Evolutionary conservation across 768 basidiomycete genomes (phyloP), one percentile per base, ranked within the genome.

Genomic region (Filobasidium wieringae): DNA sequence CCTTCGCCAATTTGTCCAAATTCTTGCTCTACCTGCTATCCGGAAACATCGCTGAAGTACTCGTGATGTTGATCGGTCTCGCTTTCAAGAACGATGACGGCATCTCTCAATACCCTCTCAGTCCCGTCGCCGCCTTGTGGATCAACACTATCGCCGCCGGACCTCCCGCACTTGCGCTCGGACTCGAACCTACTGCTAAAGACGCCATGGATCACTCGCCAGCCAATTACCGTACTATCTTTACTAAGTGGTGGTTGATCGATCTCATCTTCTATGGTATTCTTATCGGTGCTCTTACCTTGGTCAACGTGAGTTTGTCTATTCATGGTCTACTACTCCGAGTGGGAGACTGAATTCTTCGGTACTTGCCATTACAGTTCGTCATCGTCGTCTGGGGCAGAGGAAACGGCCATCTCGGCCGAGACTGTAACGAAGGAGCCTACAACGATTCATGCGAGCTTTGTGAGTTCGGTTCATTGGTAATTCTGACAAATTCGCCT

Each of bases 141-240:
- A 74, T 80, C 47, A 81, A 80, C 64, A 79, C 80, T 70, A 76
- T 81, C 32, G 77, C 80, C 39, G 78, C 74, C 7, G 70, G 79
- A 1, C 78, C 79, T 17, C 81, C 81, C 12, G 80, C 80, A 1
- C 77, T 82, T 57, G 81, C 80, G 15, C 75, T 82, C 22, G 81
- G 81, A 12, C 62, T 80, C 15, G 78, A 81, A 64, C 72, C 73
- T n/a, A 78, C 81, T 2, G 76, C 79, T 0, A 40, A 66, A 4
- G 79, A 82, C 62, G 72, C 81, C 19, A 81, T 82, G 80, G 74
- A 70, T 45, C 71, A 72, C 53, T 77, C 76, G 0, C 80, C 80
- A 0, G 58, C 58, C 1, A 61, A 63, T 30, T 72, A 69, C 68
- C 73, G 72, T 47, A 70, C 66, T 34, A 70, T 77, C 58, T 78